Percentiles rank a stretch among this genome's conserved stretches.
Evolutionary conservation across 2,329 filamentous ascomycete species (phyloP).

Genomic region (Colletotrichum limetticola): DNA sequence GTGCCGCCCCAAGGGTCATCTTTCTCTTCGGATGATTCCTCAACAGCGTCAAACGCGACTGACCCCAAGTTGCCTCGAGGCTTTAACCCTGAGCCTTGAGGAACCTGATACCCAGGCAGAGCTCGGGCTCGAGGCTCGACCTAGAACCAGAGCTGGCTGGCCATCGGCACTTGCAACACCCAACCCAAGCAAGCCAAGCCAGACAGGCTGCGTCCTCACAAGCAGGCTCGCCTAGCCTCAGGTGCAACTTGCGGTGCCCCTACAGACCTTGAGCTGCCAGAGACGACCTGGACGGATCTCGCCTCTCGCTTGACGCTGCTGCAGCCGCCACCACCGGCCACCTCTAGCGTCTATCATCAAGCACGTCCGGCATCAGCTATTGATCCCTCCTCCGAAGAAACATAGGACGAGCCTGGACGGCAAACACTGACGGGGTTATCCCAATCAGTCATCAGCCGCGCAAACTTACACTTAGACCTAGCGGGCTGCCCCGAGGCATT

Average conservation of each 20-base stretch:
- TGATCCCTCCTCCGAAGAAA: background rate
- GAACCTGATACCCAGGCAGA: background rate
- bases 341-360: slow-evolving; percentile 20
- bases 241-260: background rate
- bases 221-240: background rate
- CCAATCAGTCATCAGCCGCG: slow-evolving; percentile 18
- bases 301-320: slow-evolving; percentile 31
- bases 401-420: background rate
- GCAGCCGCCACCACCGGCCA: slow-evolving; percentile 33
- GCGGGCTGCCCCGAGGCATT: slow-evolving; percentile 24
- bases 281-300: background rate
- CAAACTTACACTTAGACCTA: background rate
- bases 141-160: slow-evolving; percentile 4
- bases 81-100: slow-evolving; percentile 1
- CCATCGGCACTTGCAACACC: background rate
- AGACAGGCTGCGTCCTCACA: background rate
- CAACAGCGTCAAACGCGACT: background rate
- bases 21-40: background rate
- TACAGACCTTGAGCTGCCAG: slow-evolving; percentile 8
- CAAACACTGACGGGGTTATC: background rate
- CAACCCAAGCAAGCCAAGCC: background rate
- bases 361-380: slow-evolving; percentile 8
- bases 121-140: background rate
- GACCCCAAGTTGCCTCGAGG: background rate
- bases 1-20: background rate